phyloP scores from a whole-genome alignment of 768 basidiomycete genomes.

The Postia placenta region DNA sequence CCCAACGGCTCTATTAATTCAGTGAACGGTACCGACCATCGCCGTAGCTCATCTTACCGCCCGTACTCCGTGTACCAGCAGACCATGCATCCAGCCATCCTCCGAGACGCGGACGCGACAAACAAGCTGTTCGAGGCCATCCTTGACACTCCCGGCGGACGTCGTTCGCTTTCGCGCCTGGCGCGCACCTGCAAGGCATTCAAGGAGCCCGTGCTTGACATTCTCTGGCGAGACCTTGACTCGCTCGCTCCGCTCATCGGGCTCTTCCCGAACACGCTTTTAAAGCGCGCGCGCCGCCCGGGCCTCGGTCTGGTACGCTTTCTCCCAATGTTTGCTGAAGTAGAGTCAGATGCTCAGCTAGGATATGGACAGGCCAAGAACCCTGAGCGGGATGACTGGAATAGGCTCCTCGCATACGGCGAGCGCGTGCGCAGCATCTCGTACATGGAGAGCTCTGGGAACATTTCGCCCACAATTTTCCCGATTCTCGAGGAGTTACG shows the following conservation, averaged over 20 bases:
- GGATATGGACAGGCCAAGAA: constrained; percentile 38
- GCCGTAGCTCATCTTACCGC: constrained; percentile 2
- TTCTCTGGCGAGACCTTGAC: constrained; percentile 76
- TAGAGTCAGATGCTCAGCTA: neutral
- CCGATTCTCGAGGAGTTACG: constrained; percentile 58
- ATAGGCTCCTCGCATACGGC: constrained; percentile 56
- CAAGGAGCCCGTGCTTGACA: constrained; percentile 62
- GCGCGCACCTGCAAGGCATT: constrained; percentile 72
- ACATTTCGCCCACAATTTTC: constrained; percentile 60
- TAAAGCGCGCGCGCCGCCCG: constrained; percentile 67
- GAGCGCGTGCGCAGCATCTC: constrained; percentile 61
- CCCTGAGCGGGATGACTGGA: constrained; percentile 69
- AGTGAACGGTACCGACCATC: constrained; percentile 2
- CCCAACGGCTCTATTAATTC: constrained; percentile 18
- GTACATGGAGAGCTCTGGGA: constrained; percentile 64
- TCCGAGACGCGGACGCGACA: constrained; percentile 57
- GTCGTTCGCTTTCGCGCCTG: constrained; percentile 61
- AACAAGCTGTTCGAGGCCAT: constrained; percentile 45
- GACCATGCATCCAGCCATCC: constrained; percentile 47
- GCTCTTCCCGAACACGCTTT: constrained; percentile 59
- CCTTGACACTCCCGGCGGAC: constrained; percentile 55
- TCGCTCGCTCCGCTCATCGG: constrained; percentile 67
- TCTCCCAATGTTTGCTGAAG: constrained; percentile 6
- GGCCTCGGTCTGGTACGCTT: constrained; percentile 69
- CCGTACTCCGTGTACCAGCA: constrained; percentile 43